phyloP scores from a whole-genome alignment of 176 grass and related monocot genomes.

The bread wheat (Triticum aestivum) region DNA sequence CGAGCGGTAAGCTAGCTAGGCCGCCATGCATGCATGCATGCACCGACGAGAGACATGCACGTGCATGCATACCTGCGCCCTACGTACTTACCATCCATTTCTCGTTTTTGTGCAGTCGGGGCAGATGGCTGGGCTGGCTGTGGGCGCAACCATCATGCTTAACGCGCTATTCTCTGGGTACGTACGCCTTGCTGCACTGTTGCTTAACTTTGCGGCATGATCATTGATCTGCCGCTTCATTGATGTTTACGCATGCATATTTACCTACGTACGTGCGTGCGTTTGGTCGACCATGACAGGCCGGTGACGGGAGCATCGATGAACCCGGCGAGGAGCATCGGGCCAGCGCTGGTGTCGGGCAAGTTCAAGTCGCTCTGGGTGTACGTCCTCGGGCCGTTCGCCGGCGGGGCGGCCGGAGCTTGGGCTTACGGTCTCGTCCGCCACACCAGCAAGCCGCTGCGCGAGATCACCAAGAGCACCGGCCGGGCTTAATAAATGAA shows the following conservation, averaged over 20 bases:
- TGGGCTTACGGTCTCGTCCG: conserved; percentile 78
- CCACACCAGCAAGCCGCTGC: conserved; percentile 53
- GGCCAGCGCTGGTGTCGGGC: conserved; percentile 53
- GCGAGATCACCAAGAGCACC: conserved; percentile 40
- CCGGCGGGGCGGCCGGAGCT: conserved; percentile 55
- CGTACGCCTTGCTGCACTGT: not conserved
- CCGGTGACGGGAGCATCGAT: conserved; percentile 79
- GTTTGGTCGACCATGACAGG: conserved; percentile 24
- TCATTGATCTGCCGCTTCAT: no score
- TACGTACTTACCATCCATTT: not conserved
- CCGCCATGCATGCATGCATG: not conserved
- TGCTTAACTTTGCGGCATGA: not conserved
- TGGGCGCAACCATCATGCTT: conserved; percentile 53
- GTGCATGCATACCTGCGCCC: not conserved
- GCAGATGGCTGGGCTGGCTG: conserved; percentile 45
- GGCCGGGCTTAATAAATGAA: no score
- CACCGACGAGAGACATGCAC: not conserved
- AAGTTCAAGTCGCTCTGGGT: conserved; percentile 69
- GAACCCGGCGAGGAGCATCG: conserved; percentile 78
- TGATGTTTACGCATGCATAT: no score
- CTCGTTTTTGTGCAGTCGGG: conserved; percentile 37
- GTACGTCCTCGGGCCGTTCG: conserved; percentile 75
- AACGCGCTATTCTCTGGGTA: conserved; percentile 80
- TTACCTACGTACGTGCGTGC: not conserved
- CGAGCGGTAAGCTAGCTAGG: conserved; percentile 26